These are phyloP conservation scores for Kuraishia borneana DNA, from an alignment of 805 yeast genomes.

Conservation along the genomic window DNA sequence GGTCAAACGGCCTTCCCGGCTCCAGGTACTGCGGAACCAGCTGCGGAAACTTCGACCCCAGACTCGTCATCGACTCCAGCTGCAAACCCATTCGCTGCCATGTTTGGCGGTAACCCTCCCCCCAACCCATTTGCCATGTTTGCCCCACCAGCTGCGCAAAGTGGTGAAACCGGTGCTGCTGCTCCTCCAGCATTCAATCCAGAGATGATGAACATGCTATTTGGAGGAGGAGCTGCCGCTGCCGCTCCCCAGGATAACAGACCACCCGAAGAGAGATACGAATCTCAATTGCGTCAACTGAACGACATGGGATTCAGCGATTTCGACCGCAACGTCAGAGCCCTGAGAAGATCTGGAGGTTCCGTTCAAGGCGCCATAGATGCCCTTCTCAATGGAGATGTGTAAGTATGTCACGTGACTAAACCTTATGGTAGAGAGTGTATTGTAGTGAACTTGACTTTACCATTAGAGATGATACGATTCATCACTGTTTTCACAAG, in stretches of 20 bases:
- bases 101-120: constrained; percentile 21
- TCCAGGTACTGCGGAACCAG: constrained; percentile 28
- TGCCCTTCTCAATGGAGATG: constrained; percentile 57
- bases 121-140: constrained; percentile 32
- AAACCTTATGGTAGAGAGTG: neutral
- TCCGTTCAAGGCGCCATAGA: constrained; percentile 96
- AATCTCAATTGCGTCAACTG: constrained; percentile 57
- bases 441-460: too few relatives aligned
- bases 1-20: constrained; percentile 30
- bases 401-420: constrained; percentile 14
- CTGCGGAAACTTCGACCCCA: constrained; percentile 1
- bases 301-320: constrained; percentile 85
- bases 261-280: constrained; percentile 76
- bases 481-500: too few relatives aligned
- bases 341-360: constrained; percentile 92
- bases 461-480: too few relatives aligned
- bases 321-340: constrained; percentile 84
- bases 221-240: constrained; percentile 52
- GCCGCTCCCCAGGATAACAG: constrained; percentile 53
- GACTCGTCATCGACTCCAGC: constrained; percentile 6
- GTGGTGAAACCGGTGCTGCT: constrained; percentile 12
- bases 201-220: constrained; percentile 34
- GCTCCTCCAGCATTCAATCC: constrained; percentile 36
- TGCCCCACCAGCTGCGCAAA: constrained; percentile 15
- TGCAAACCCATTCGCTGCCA: constrained; percentile 42